phyloP scores from a whole-genome alignment of 1,284 basidiomycete genomes.

The Phylloporus gajari region DNA sequence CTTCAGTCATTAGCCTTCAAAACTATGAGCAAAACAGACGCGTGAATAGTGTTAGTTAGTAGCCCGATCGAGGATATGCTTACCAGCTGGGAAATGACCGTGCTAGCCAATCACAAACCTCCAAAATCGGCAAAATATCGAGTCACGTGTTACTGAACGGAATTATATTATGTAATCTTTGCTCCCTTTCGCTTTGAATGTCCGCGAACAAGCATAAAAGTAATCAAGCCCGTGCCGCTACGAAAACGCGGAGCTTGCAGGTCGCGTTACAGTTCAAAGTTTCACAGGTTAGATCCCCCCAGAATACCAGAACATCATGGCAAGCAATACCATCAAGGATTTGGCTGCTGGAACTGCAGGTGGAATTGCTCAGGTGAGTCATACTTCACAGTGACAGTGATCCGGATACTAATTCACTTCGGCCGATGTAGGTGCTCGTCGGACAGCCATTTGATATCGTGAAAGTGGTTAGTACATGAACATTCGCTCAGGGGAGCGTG shows the following conservation, averaged over 20 bases:
- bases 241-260: not conserved
- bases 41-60: constrained; percentile 21
- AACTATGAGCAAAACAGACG: constrained; percentile 16
- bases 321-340: constrained; percentile 72
- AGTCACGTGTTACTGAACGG: constrained; percentile 31
- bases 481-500: constrained; percentile 6
- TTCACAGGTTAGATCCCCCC: constrained; percentile 1
- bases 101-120: constrained; percentile 4
- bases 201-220: constrained; percentile 30
- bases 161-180: constrained; percentile 21
- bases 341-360: constrained; percentile 87
- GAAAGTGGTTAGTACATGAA: constrained; percentile 79
- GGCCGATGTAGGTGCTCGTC: constrained; percentile 74
- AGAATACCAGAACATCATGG: constrained; percentile 48
- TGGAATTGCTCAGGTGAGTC: constrained; percentile 84
- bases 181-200: constrained; percentile 14
- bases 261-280: constrained; percentile 4
- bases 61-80: constrained; percentile 19
- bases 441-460: constrained; percentile 98
- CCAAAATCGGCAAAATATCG: constrained; percentile 16
- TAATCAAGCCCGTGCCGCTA: constrained; percentile 6
- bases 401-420: constrained; percentile 16
- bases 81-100: constrained; percentile 18
- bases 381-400: constrained; percentile 8
- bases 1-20: constrained; percentile 26